Evolutionary conservation across 163 green algal species (phyloP).

Genomic region (Chloroidium sp.): DNA sequence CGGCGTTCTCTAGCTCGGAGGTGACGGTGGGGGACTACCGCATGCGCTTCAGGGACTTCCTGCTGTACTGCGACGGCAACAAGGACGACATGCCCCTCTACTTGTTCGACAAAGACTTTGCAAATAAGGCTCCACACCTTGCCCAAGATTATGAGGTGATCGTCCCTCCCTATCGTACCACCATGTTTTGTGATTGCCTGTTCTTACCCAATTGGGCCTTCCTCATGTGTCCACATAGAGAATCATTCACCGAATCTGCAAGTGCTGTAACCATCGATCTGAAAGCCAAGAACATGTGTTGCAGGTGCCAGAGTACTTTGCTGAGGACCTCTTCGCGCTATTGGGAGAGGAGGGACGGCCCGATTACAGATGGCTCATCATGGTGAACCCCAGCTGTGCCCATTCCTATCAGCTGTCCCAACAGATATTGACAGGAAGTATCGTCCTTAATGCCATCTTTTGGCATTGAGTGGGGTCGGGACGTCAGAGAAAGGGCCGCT

Average conservation of each 20-base stretch:
- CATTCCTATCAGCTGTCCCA: no score
- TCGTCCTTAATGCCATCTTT: no score
- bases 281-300: not conserved
- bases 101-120: conserved; percentile 85
- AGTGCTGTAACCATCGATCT: not conserved
- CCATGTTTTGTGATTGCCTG: not conserved
- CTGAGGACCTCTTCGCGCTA: conserved; percentile 81
- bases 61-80: conserved; percentile 51
- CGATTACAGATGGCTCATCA: conserved; percentile 92
- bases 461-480: no score
- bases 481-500: no score
- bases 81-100: conserved; percentile 91
- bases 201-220: not conserved
- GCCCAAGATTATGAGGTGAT: conserved; percentile 57
- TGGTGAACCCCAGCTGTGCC: conserved; percentile 9
- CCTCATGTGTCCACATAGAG: not conserved
- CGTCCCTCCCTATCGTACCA: not conserved
- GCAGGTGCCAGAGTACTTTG: conserved; percentile 46
- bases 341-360: conserved; percentile 61
- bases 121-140: conserved; percentile 45
- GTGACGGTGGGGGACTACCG: conserved; percentile 62
- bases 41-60: conserved; percentile 73
- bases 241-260: not conserved
- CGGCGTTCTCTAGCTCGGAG: conserved; percentile 36
- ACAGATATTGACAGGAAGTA: no score